Evolutionary conservation across 2,329 filamentous ascomycete genomes (phyloP), one percentile per base, ranked within the genome.

Genomic region (Botrytis galanthina): DNA sequence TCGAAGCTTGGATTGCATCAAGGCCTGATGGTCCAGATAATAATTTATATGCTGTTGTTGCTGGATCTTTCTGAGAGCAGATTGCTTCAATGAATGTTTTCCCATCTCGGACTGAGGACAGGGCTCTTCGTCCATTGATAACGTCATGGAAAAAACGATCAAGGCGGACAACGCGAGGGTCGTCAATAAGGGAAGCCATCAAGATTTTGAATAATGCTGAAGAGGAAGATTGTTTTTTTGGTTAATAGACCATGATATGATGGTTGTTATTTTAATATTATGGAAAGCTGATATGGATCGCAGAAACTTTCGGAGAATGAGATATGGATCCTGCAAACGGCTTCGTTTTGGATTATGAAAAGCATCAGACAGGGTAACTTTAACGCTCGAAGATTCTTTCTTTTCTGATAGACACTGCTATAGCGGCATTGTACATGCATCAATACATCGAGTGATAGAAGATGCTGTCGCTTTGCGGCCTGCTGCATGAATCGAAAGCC

Each of bases 41-140:
- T 51, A 87, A 51, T 44, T 79, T 81, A 48, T 85, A 83, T 16
- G 85, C 79, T 75, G 84, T 84, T 20, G 78, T 80, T 37, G 82
- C 79, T 6, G 75, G 80, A 75, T 87, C 83, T 4, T 76, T 62
- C 75, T 87, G 82, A 12, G 77, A 76, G 74, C 82, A 84, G 8
- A 87, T 75, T 0, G 86, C 84, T 76, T 88, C 86, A 4, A 88
- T 59, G 69, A 88, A 86, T 9, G 83, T 81, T 48, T 82, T 84
- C 9, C 81, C 83, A 75, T 86, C 82, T 16, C 79, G 78, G 29
- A 80, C 54, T 8, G 77, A 84, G 26, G 81, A 80, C 12, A 87
- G 70, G 1, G 78, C 73, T 39, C 83, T 81, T 74, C 82, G 79
- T 9, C 83, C 84, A 46, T 81, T 70, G 18, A 86, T 74, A 39